Base-by-base conservation (phyloP, 1,139 yeast genomes). In the Groenewaldozyma sp. region DNA sequence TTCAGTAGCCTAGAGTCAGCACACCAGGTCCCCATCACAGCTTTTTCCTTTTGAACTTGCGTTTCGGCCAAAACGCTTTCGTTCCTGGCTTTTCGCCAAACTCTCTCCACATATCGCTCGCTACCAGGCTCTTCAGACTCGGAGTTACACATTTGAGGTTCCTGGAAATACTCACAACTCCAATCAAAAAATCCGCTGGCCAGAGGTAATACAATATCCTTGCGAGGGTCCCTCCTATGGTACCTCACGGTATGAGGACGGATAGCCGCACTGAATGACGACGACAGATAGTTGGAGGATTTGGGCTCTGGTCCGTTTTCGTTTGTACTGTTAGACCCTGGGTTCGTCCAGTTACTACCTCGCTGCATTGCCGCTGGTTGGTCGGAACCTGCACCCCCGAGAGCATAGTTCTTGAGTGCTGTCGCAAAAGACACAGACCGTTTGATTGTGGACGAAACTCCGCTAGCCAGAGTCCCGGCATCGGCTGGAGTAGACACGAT, bases 51-150 rank as follows among this genome's bases (percentile, higher is more conserved):
- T 53, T 87, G 94, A 1, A 82, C 79, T 55, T 91, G 98, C 0
- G 98, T 88, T 49, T 81, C 86, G 36, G 81, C 82, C 44, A 91
- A 84, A 29, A 87, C 82, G 2, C 73, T 62, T 55, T 91, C 98
- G 56, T 91, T 91, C 49, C 98, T 71, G 53, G 82, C 82, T 47
- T 94, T 71, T 51, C 96, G 73, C 97, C 97, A 91, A 26, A 83
- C 65, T 44, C 95, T 70, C 51, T 77, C 80, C 27, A 83, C 77
- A 53, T 86, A 84, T 47, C 86, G 91, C 45, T 80, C 76, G 42
- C 95, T 83, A 0, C 97, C 98, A 0, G 95, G 94, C 56, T 88
- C 95, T 51, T 91, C 97, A 16, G 78, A 67, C 53, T 91, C 97
- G 43, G 77, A 74, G 47, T 77, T 78, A 14, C 86, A 78, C 82